Evolutionary conservation across 2,329 filamentous ascomycete genomes (phyloP), one percentile per base, ranked within the genome.

Genomic region (Aspergillus glaucus): DNA sequence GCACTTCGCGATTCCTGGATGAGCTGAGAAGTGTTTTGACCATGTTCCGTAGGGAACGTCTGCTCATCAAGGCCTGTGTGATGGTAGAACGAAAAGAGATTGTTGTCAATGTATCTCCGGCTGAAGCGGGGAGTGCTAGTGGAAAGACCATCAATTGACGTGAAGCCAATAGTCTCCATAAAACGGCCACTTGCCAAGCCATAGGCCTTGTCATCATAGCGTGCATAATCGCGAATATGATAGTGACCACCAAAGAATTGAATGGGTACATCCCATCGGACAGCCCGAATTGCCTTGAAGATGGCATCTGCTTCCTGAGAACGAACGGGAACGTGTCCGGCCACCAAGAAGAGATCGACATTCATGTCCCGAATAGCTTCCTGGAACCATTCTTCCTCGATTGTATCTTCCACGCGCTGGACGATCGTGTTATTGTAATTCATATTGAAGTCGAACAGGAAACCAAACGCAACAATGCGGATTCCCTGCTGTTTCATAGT

Each of bases 141-240:
- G 7, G 70, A 70, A 17, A 85, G 63, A 1, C 88, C 88, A 49
- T 85, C 79, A 42, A 96, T 82, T 0, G 90, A 95, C 80, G 93
- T 83, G 79, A 93, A 97, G 2, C 92, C 92, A 44, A 97, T 85
- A 0, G 92, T 96, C 73, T 97, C 92, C 75, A 96, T 86, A 67
- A 96, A 97, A 1, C 92, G 81, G 3, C 92, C 92, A 58, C 88
- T 93, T 37, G 90, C 90, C 4, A 97, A 75, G 1, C 85, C 91
- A 53, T 87, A 84, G 0, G 91, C 82, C 47, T 82, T 84, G 36
- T 79, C 79, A 66, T 96, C 92, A 60, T 88, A 96, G 51, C 79
- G 81, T 37, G 81, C 81, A 57, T 88, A 88, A 63, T 96, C 90
- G 7, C 92, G 84, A 43, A 96, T 88, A 64, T 97, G 92, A 1